Base-by-base conservation (phyloP, 2,329 filamentous ascomycete species). In the Sclerotinia borealis region DNA sequence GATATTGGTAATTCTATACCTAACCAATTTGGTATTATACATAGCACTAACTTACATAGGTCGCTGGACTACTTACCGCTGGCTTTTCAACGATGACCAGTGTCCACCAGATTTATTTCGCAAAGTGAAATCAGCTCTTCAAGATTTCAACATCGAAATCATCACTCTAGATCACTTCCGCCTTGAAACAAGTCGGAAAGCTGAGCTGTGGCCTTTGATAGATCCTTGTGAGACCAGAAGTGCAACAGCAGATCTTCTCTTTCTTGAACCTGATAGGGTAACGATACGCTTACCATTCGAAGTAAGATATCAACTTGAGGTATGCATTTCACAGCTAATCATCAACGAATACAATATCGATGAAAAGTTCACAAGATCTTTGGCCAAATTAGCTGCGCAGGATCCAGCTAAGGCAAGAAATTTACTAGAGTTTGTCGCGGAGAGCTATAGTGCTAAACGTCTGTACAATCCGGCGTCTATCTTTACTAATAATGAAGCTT, bases 261-360 rank as follows among this genome's bases (percentile, higher is more conserved):
- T 41, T 64, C 69, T 63, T 59, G 67, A 27, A 64, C 52, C 58
- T 27, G 59, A 55, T 8, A 59, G 59, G 78, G 29, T 76, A 76
- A 34, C 67, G 65, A 75, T 36, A 68, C 76, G 61, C 29, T 79
- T 93, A 4, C 78, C 84, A 0, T 97, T 92, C 66, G 77, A 85
- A 0, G 84, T 96, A 1, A 84, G 91, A 19, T 99, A 98, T 72
- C 92, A 96, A 73, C 83, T 99, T 0, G 93, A 99, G 74, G 93
- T 92, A 0, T 98, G 93, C 73, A 81, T 98, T n/a, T 96, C 93
- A 0, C 85, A 89, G 34, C 86, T 87, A 0, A 80, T 86, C 29
- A 77, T 99, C 15, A 88, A 88, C 60, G 93, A 97, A 74, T 85
- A 91, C 72, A 89, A 83, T 52, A 82, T 98, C 50, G 82, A 79